These are phyloP conservation scores for Vaccinium macrocarpon DNA, from an alignment of 148 eudicot species.

Conservation along the genomic window DNA sequence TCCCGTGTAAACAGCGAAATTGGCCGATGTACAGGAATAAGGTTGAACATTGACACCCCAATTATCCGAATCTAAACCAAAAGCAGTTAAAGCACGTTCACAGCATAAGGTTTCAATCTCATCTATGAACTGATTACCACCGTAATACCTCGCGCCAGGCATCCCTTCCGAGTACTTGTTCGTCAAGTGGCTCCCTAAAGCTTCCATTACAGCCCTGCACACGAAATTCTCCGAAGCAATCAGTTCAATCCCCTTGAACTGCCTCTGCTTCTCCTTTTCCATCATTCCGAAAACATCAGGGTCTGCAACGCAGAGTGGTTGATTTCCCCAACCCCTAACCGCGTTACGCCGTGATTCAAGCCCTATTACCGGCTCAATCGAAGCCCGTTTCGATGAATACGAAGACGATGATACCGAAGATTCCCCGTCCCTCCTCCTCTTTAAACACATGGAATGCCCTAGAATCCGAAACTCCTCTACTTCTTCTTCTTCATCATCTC, in stretches of 20 bases:
- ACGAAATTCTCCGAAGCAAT: slow-evolving; percentile 48
- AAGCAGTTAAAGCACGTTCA: slow-evolving; percentile 38
- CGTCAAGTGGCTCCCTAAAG: slow-evolving; percentile 43
- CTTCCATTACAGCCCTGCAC: slow-evolving; percentile 43
- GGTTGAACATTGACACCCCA: slow-evolving; percentile 65
- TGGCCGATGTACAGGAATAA: slow-evolving; percentile 86
- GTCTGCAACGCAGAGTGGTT: slow-evolving; percentile 18
- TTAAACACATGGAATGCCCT: slow-evolving; percentile 68
- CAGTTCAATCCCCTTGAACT: slow-evolving; percentile 32
- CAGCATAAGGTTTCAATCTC: slow-evolving; percentile 39
- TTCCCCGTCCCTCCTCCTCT: slow-evolving; percentile 68
- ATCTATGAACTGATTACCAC: slow-evolving; percentile 46
- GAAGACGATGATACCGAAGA: slow-evolving; percentile 37
- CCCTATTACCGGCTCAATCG: slow-evolving; percentile 26
- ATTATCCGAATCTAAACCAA: slow-evolving; percentile 33
- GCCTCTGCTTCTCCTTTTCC: slow-evolving; percentile 28
- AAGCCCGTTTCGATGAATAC: slow-evolving; percentile 29
- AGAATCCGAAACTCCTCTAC: slow-evolving; percentile 65
- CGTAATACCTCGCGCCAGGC: slow-evolving; percentile 45
- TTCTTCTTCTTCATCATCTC: slow-evolving; percentile 17
- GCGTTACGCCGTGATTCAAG: slow-evolving; percentile 3
- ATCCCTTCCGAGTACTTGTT: slow-evolving; percentile 49
- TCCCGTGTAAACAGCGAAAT: slow-evolving; percentile 90
- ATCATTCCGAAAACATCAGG: slow-evolving; percentile 23
- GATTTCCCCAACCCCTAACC: slow-evolving; percentile 25